phyloP scores from a whole-genome alignment of 148 eudicot genomes.

The Pharnaceum exiguum region DNA sequence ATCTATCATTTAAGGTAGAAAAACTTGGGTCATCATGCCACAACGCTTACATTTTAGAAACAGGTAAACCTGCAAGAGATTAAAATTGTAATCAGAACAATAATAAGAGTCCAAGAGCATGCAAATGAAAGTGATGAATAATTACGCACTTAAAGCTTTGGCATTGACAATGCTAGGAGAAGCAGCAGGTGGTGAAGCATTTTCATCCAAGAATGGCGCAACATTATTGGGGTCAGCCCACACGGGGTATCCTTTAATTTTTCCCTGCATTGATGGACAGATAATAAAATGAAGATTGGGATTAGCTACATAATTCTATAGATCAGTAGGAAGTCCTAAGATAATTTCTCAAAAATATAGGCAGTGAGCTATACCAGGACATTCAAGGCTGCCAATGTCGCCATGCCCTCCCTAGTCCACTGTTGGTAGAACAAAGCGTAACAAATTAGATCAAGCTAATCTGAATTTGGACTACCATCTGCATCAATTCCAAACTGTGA shows the following conservation, averaged over 20 bases:
- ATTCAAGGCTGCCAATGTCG: conserved; percentile 88
- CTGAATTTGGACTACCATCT: not conserved
- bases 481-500: not conserved
- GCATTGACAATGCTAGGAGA: conserved; percentile 94
- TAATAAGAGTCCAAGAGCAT: not conserved
- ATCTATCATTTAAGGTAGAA: not conserved
- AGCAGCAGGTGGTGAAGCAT: conserved; percentile 76
- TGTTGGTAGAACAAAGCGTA: conserved; percentile 25
- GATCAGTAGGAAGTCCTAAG: not conserved
- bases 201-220: conserved; percentile 75
- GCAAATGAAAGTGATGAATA: not conserved
- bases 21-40: conserved; percentile 1
- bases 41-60: conserved; percentile 51
- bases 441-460: not conserved
- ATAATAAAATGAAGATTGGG: not conserved
- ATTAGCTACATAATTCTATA: not conserved
- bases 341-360: not conserved
- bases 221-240: conserved; percentile 79
- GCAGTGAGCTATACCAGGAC: conserved; percentile 69
- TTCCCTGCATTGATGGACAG: conserved; percentile 45
- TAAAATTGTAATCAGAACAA: not conserved
- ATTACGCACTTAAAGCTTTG: conserved; percentile 79
- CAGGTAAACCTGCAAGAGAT: conserved; percentile 58
- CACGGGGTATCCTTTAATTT: conserved; percentile 82
- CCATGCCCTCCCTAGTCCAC: conserved; percentile 99